phyloP scores from a whole-genome alignment of 2,329 filamentous ascomycete species.

The Arthrobotrys musiformis region DNA sequence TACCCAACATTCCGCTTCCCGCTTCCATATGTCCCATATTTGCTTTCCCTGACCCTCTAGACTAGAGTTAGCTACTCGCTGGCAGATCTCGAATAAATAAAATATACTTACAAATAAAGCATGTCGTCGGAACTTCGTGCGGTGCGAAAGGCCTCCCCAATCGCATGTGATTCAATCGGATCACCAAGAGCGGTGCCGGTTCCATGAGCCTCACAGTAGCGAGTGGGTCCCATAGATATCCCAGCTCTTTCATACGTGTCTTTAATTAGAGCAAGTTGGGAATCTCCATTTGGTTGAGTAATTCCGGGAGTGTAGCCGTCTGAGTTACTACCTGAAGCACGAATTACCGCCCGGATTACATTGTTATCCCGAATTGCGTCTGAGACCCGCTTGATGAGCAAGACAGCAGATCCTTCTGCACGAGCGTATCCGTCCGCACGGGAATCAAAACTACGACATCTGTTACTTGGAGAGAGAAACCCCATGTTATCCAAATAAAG shows the following conservation, averaged over 20 bases:
- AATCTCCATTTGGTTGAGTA: constrained; percentile 67
- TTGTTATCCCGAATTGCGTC: constrained; percentile 71
- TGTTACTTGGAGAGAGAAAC: constrained; percentile 65
- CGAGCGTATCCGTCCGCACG: constrained; percentile 73
- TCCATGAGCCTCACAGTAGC: constrained; percentile 69
- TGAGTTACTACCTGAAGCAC: constrained; percentile 68
- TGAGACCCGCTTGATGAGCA: constrained; percentile 70
- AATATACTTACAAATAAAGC: constrained; percentile 23
- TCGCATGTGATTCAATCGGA: constrained; percentile 38
- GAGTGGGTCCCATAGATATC: constrained; percentile 10
- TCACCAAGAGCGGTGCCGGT: constrained; percentile 70
- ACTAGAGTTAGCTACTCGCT: too few species aligned
- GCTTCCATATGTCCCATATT: constrained; percentile 68
- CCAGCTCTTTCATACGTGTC: constrained; percentile 65
- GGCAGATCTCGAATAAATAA: too few species aligned
- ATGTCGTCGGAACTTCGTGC: not conserved
- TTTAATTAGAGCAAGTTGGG: constrained; percentile 66
- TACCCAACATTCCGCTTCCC: constrained; percentile 67
- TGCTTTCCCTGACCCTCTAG: not conserved
- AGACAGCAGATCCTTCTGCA: constrained; percentile 72
- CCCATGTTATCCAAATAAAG: constrained; percentile 61
- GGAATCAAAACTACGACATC: constrained; percentile 68
- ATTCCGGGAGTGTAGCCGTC: constrained; percentile 71
- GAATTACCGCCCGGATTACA: constrained; percentile 68
- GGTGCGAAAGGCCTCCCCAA: constrained; percentile 20